Base-by-base conservation (phyloP, 139 green algal genomes). In the Dunaliella primolecta region DNA sequence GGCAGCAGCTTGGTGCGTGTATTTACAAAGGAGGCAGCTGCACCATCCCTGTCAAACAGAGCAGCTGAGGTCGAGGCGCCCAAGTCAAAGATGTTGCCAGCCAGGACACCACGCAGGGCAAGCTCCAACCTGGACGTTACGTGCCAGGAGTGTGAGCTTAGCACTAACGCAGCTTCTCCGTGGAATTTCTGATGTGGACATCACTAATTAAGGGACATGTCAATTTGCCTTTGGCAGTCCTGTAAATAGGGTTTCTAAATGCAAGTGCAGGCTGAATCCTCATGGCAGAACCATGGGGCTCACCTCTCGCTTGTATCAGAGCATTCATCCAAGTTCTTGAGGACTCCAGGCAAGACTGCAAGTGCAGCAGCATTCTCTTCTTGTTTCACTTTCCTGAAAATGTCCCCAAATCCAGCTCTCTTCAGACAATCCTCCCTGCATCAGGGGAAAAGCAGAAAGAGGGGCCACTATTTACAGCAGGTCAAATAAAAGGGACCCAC, bases 31-130 rank as follows among this genome's bases (percentile, higher is more conserved):
- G 81, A 46, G n/a, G 34, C 11, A 1, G 81, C 7, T 3, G 36
- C 36, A 46, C 83, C 80, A 38, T 84, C 85, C 0, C 38, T 81
- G 15, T 82, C 76, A 56, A 89, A 93, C 56, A 91, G 85, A 57
- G 89, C 77, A 25, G 87, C 91, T 1, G 87, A 89, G 15, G 89
- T 82, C 0, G 85, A 85, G n/a, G 94, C 93, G 1, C 96, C 96
- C 46, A 98, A 89, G 89, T 98, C 95, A 83, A 98, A 98, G 37
- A 98, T 95, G 85, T 98, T 98, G 23, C 94, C 93, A 3, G 93
- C 92, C 87, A 95, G 94, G 2, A 97, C 91, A 34, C 93, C 93
- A 0, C 90, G 76, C 15, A 97, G 56, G 1, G 93, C 88, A 23
- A 86, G 72, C 70, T 91, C 86, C 38, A 94, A 77, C 23, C 89